Conservation (phyloP, 768 basidiomycete genomes). For the Leucocoprinus leucothites region DNA sequence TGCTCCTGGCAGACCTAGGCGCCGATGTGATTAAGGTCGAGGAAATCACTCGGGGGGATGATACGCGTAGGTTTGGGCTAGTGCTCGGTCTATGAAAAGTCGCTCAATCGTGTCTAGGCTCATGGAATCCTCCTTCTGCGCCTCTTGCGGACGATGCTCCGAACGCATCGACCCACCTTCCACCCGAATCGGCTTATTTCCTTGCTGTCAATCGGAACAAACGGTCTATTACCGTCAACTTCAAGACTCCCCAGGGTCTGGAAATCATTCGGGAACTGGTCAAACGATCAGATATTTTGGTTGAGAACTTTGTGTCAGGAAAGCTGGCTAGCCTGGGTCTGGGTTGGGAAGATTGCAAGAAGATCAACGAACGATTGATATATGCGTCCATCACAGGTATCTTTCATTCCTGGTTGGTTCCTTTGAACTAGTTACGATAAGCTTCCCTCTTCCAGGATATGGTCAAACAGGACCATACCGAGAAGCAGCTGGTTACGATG, state of each 20-base stretch:
- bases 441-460: slow-evolving; percentile 27
- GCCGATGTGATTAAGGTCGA: slow-evolving; percentile 96
- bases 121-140: slow-evolving; percentile 65
- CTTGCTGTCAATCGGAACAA: slow-evolving; percentile 88
- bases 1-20: slow-evolving; percentile 89
- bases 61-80: slow-evolving; percentile 60
- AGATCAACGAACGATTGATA: slow-evolving; percentile 76
- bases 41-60: slow-evolving; percentile 77
- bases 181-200: slow-evolving; percentile 92
- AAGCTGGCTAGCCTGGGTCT: slow-evolving; percentile 85
- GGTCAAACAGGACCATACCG: slow-evolving; percentile 87
- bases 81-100: no score
- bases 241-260: slow-evolving; percentile 76
- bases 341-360: slow-evolving; percentile 77
- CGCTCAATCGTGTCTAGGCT: slow-evolving; percentile 36
- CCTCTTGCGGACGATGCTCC: slow-evolving; percentile 47
- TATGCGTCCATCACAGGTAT: slow-evolving; percentile 89
- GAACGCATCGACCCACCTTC: slow-evolving; percentile 56
- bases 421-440: not conserved
- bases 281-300: slow-evolving; percentile 74
- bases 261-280: slow-evolving; percentile 73
- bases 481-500: slow-evolving; percentile 84
- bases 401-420: slow-evolving; percentile 15
- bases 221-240: slow-evolving; percentile 84
- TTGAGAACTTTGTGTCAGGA: slow-evolving; percentile 86